A percentile compares a stretch with the other conserved stretches of the same genome.
Conservation (phyloP, 768 basidiomycete genomes). For the Rhizopogon vesiculosus region DNA sequence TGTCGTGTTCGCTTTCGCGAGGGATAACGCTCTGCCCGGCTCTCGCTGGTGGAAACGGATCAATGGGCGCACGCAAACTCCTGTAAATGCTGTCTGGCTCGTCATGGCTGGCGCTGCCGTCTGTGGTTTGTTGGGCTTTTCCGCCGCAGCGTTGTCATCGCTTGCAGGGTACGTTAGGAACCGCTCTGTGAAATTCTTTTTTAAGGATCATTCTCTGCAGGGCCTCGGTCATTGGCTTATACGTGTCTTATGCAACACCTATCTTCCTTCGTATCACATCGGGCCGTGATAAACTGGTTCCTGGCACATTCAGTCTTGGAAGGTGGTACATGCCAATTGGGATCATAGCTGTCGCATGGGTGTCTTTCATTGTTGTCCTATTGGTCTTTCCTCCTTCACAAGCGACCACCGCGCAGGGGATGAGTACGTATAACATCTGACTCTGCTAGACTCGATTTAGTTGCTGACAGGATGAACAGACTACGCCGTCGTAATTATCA, state of each 20-base stretch:
- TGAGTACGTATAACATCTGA: conserved; percentile 45
- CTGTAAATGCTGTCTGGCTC: conserved; percentile 74
- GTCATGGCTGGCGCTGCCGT: conserved; percentile 54
- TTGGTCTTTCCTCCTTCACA: conserved; percentile 52
- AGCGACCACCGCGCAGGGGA: conserved; percentile 34
- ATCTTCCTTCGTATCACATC: conserved; percentile 71
- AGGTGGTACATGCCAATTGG: conserved; percentile 58
- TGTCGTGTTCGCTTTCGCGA: conserved; percentile 70
- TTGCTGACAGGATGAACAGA: conserved; percentile 34
- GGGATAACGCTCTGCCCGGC: conserved; percentile 71
- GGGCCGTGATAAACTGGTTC: conserved; percentile 51
- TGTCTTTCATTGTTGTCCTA: conserved; percentile 53
- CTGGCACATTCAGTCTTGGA: conserved; percentile 60
- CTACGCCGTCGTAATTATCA: conserved; percentile 64
- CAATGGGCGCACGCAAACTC: conserved; percentile 56
- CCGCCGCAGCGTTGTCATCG: conserved; percentile 54
- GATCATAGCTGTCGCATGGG: conserved; percentile 60
- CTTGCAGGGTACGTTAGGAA: conserved; percentile 52
- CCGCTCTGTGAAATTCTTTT: neutral
- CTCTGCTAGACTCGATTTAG: neutral
- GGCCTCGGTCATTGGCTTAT: conserved; percentile 67
- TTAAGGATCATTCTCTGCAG: conserved; percentile 27
- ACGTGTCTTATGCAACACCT: conserved; percentile 59
- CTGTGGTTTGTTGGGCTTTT: conserved; percentile 65
- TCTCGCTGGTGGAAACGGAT: conserved; percentile 67